Conservation (phyloP, 139 green algal species). For the Tetraselmis striata region DNA sequence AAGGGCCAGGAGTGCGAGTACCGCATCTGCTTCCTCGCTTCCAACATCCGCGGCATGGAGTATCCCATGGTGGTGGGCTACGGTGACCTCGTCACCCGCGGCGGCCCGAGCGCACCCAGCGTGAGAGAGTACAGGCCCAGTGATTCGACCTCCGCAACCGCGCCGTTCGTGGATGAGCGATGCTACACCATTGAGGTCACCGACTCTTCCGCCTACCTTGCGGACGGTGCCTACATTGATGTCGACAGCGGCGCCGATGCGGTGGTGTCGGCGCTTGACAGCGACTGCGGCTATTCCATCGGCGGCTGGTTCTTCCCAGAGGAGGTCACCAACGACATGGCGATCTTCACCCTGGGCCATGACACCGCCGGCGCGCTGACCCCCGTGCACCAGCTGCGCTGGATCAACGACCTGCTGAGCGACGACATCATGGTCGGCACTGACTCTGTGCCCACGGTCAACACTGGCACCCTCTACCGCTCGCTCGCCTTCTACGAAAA, state of each 20-base stretch:
- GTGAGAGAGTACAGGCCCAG: background rate
- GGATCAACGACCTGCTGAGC: background rate
- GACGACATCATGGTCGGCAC: conserved; percentile 7
- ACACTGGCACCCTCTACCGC: background rate
- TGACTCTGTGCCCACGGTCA: conserved; percentile 8
- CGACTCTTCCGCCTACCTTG: conserved; percentile 4
- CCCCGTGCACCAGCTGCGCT: conserved; percentile 20
- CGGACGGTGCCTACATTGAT: conserved; percentile 4
- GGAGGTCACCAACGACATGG: conserved; percentile 10
- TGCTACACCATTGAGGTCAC: conserved; percentile 29
- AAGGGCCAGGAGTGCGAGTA: conserved; percentile 21
- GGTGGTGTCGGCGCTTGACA: conserved; percentile 3
- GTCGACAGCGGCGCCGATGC: background rate
- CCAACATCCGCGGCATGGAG: conserved; percentile 7
- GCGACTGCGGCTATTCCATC: conserved; percentile 22
- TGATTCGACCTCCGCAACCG: background rate
- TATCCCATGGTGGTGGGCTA: conserved; percentile 9
- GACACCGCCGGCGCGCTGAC: background rate
- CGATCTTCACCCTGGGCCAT: conserved; percentile 14
- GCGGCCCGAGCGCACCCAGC: too few relatives aligned
- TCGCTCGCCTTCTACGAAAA: conserved; percentile 7
- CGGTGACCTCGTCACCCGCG: background rate
- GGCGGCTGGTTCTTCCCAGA: conserved; percentile 18
- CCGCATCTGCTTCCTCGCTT: conserved; percentile 19
- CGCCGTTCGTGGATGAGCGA: conserved; percentile 15